Conservation (phyloP, 2,329 filamentous ascomycete species). For the Cladophialophora carrionii region DNA sequence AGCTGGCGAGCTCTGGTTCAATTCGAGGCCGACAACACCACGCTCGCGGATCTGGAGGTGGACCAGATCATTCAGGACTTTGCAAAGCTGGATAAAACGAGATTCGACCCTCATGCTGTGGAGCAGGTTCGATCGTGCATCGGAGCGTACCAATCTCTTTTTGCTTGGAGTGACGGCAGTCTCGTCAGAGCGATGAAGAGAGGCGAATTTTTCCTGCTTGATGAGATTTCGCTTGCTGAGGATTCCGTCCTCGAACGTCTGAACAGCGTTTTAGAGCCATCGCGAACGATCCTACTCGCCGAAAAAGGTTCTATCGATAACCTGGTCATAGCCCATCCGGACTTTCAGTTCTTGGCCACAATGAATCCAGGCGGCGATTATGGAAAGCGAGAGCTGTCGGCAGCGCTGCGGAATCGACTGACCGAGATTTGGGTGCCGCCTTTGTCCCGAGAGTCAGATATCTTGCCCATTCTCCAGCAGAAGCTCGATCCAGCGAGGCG, state of each 20-base stretch:
- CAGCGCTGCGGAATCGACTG: constrained; percentile 91
- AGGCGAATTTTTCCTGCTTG: constrained; percentile 88
- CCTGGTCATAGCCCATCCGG: constrained; percentile 71
- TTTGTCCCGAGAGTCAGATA: constrained; percentile 80
- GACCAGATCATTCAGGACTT: constrained; percentile 36
- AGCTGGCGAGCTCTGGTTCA: constrained; percentile 57
- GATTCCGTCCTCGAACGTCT: constrained; percentile 95
- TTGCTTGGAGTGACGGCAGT: constrained; percentile 95
- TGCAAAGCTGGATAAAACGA: constrained; percentile 28
- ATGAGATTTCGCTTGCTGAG: constrained; percentile 96
- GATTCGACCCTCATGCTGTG: constrained; percentile 54
- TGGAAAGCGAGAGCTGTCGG: constrained; percentile 95
- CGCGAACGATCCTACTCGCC: constrained; percentile 81
- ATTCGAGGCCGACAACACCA: constrained; percentile 39
- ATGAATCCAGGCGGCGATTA: constrained; percentile 99
- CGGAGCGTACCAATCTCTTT: constrained; percentile 77
- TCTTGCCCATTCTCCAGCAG: constrained; percentile 79
- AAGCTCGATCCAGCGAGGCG: constrained; percentile 67
- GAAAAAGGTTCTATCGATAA: constrained; percentile 90
- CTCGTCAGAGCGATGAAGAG: constrained; percentile 91
- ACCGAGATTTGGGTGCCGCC: constrained; percentile 98
- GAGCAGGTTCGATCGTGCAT: constrained; percentile 52
- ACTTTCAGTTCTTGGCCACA: constrained; percentile 95
- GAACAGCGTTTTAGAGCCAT: constrained; percentile 93
- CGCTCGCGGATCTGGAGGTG: constrained; percentile 42